Conservation (phyloP, 2,329 filamentous ascomycete species). For the Neopestalotiopsis clavispora region DNA sequence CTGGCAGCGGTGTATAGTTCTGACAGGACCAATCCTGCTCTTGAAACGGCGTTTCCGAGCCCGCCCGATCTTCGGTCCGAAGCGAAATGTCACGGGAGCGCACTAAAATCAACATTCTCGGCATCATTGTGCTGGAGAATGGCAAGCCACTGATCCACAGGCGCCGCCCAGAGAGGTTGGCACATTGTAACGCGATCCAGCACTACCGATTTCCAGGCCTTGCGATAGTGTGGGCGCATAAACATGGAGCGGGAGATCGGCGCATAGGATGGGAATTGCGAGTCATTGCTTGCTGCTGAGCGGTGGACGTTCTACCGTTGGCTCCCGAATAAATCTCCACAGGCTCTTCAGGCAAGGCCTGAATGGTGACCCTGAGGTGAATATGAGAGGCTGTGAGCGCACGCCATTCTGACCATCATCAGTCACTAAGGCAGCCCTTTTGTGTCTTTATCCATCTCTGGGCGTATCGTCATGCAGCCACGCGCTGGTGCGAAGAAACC, state of each 20-base stretch:
- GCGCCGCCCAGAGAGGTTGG: not conserved
- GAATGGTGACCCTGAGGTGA: not conserved
- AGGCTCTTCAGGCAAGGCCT: not conserved
- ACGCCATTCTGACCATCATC: not conserved
- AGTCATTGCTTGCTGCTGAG: slow-evolving; percentile 10
- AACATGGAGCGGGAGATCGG: slow-evolving; percentile 13
- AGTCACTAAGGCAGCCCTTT: not conserved
- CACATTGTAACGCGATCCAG: not conserved
- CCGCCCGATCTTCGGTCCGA: slow-evolving; percentile 7
- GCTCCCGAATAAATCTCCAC: slow-evolving; percentile 12
- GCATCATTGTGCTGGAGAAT: not conserved
- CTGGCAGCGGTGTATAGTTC: not conserved
- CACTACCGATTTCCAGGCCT: not conserved
- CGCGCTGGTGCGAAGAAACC: not conserved
- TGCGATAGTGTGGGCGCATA: not conserved
- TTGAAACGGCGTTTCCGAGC: not conserved
- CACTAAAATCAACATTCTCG: not conserved
- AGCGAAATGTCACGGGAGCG: slow-evolving; percentile 7
- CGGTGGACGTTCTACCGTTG: slow-evolving; percentile 12
- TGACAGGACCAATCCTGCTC: slow-evolving; percentile 3
- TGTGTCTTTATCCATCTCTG: not conserved
- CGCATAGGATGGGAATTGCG: not conserved
- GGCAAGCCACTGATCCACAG: not conserved
- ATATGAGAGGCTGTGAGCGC: not conserved
- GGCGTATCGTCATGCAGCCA: not conserved